Evolutionary conservation across 352 stramenopile genomes (phyloP).

Genomic region (Thalassiosira livingstoniorum): DNA sequence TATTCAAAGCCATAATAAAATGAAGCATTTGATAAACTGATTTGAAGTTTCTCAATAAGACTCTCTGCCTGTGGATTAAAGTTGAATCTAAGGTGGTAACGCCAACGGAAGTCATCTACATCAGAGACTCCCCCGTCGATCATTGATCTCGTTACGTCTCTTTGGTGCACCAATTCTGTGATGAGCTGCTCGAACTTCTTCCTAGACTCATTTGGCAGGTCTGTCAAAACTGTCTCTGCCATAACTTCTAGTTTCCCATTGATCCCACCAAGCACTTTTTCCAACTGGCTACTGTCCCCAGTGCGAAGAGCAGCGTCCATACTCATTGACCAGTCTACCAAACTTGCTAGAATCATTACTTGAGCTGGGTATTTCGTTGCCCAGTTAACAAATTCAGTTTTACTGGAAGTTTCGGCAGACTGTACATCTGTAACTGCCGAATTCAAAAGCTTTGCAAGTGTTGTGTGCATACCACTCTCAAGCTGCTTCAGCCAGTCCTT

Average conservation of each 20-base stretch:
- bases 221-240: slow-evolving; percentile 94
- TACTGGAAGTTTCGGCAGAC: slow-evolving; percentile 56
- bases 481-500: slow-evolving; percentile 95
- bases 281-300: slow-evolving; percentile 81
- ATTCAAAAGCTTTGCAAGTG: slow-evolving; percentile 94
- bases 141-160: slow-evolving; percentile 95
- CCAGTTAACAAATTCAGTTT: slow-evolving; percentile 94
- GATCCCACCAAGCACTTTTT: slow-evolving; percentile 73
- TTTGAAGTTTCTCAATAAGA: slow-evolving; percentile 91
- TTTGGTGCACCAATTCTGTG: slow-evolving; percentile 99
- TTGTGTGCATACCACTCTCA: slow-evolving; percentile 96
- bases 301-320: slow-evolving; percentile 92
- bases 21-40: slow-evolving; percentile 97
- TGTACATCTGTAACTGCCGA: slow-evolving; percentile 89
- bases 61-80: slow-evolving; percentile 89
- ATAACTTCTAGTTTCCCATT: slow-evolving; percentile 92
- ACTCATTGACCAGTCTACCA: slow-evolving; percentile 96
- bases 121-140: slow-evolving; percentile 88
- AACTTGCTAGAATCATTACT: slow-evolving; percentile 97
- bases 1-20: slow-evolving; percentile 99
- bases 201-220: slow-evolving; percentile 90
- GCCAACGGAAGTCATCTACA: slow-evolving; percentile 96
- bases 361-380: slow-evolving; percentile 98
- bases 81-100: slow-evolving; percentile 99
- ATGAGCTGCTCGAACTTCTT: slow-evolving; percentile 99